Conservation (phyloP, 1,284 basidiomycete species). For the Leccinum huronense region DNA sequence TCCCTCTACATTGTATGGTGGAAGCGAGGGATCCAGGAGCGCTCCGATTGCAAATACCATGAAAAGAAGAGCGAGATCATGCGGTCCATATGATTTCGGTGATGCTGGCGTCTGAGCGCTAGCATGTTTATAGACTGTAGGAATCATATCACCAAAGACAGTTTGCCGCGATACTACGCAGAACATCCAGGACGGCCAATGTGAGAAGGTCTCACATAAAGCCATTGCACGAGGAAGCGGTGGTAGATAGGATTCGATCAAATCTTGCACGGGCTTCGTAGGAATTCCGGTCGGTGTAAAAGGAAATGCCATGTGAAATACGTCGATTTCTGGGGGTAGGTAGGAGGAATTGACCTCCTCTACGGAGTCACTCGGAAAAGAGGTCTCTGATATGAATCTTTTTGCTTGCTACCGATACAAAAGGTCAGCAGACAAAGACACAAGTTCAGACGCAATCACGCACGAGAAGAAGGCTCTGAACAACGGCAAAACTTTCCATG, state of each 20-base stretch:
- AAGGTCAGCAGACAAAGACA: not conserved
- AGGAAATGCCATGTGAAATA: slow-evolving; percentile 43
- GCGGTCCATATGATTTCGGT: slow-evolving; percentile 42
- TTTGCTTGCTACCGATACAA: slow-evolving; percentile 18
- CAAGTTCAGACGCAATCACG: slow-evolving; percentile 15
- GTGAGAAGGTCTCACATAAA: slow-evolving; percentile 48
- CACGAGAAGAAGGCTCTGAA: slow-evolving; percentile 45
- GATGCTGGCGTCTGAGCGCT: not conserved
- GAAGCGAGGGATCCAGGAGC: slow-evolving; percentile 47
- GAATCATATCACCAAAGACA: slow-evolving; percentile 45
- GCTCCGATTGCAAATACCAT: slow-evolving; percentile 52
- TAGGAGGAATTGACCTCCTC: slow-evolving; percentile 42
- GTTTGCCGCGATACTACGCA: slow-evolving; percentile 47
- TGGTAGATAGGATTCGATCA: slow-evolving; percentile 47
- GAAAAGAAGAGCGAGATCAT: slow-evolving; percentile 51
- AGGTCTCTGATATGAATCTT: slow-evolving; percentile 12
- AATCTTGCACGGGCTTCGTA: slow-evolving; percentile 33
- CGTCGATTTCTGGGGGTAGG: slow-evolving; percentile 42
- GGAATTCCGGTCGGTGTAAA: slow-evolving; percentile 40
- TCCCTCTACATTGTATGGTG: slow-evolving; percentile 51
- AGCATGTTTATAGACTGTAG: slow-evolving; percentile 38
- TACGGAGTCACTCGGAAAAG: slow-evolving; percentile 22
- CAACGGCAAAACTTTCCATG: not conserved
- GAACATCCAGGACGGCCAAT: slow-evolving; percentile 57
- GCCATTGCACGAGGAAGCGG: slow-evolving; percentile 41